Conservation (phyloP, 2,329 filamentous ascomycete genomes). For the Colletotrichum higginsianum region DNA sequence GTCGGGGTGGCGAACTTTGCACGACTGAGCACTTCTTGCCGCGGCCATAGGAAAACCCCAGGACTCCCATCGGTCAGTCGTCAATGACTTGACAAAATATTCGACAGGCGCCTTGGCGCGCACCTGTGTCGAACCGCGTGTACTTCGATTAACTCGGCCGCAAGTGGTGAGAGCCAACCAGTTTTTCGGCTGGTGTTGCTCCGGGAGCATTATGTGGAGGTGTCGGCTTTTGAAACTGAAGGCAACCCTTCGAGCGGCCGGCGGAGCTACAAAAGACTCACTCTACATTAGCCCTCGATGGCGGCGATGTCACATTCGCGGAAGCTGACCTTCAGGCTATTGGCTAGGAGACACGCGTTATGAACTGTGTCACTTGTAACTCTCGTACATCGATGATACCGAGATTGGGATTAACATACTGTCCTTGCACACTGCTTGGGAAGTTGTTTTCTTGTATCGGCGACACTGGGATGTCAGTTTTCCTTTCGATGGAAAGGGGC, state of each 20-base stretch:
- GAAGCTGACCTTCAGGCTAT: background rate
- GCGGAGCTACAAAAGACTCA: background rate
- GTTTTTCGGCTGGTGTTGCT: no score
- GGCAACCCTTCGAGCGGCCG: no score
- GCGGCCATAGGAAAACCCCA: background rate
- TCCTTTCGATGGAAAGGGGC: background rate
- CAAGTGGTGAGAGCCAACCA: no score
- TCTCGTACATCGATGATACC: background rate
- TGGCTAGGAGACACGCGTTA: no score
- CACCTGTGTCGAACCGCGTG: no score
- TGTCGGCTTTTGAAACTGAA: background rate
- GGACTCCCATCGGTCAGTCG: background rate
- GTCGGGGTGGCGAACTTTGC: background rate
- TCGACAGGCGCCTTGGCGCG: no score
- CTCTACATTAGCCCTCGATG: background rate
- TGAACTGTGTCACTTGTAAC: background rate
- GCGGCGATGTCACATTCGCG: background rate
- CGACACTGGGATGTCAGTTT: background rate
- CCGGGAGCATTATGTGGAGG: no score
- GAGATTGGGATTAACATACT: background rate
- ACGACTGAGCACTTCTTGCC: background rate
- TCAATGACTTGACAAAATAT: background rate
- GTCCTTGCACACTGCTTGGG: background rate
- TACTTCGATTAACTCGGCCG: no score
- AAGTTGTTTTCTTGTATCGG: no score